These are phyloP conservation scores for Lentinula edodes DNA, from an alignment of 768 basidiomycete species.

Conservation along the genomic window DNA sequence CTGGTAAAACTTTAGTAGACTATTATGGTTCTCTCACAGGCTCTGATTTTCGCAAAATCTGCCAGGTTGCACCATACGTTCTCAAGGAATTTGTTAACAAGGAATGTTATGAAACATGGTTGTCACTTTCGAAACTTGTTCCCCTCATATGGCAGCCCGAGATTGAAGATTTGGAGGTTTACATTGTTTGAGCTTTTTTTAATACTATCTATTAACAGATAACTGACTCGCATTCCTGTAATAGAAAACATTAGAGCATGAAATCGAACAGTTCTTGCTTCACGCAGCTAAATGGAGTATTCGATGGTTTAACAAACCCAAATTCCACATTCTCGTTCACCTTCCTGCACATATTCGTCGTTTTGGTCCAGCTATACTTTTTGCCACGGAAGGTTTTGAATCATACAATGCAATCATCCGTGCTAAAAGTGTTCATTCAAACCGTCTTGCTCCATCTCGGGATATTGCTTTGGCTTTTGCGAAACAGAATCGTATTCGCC, in stretches of 20 bases:
- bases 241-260: too few species aligned
- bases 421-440: constrained; percentile 12
- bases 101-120: background rate
- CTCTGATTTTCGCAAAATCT: constrained; percentile 14
- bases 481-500: background rate
- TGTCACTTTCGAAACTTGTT: background rate
- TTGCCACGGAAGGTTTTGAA: constrained; percentile 16
- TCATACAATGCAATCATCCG: constrained; percentile 21
- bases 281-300: background rate
- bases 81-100: constrained; percentile 9
- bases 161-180: constrained; percentile 5
- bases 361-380: background rate
- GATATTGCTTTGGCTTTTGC: constrained; percentile 17
- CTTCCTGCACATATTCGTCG: background rate
- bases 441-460: background rate
- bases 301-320: background rate
- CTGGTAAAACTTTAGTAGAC: constrained; percentile 7
- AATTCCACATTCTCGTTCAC: background rate
- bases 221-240: too few species aligned
- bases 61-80: constrained; percentile 12
- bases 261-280: background rate
- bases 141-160: constrained; percentile 6
- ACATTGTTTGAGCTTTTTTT: too few species aligned
- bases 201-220: too few species aligned
- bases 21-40: constrained; percentile 13